These are phyloP conservation scores for Pulveroboletus sp. DNA, from an alignment of 768 basidiomycete species.

Conservation along the genomic window DNA sequence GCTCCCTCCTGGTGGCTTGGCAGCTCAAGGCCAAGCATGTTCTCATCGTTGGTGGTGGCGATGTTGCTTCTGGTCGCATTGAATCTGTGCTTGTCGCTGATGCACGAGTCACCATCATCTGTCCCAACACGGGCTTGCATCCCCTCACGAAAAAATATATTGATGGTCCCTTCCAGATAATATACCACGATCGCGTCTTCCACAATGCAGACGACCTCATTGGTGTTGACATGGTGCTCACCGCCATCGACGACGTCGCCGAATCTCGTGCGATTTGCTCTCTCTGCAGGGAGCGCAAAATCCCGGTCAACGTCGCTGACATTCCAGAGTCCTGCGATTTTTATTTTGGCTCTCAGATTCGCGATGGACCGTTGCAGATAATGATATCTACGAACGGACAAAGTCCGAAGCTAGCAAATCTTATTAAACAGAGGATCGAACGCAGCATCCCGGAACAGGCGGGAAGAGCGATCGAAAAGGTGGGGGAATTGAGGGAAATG, in stretches of 20 bases:
- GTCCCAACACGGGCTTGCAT: constrained; percentile 64
- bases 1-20: constrained; percentile 89
- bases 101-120: constrained; percentile 72
- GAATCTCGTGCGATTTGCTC: constrained; percentile 68
- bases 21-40: constrained; percentile 81
- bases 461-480: constrained; percentile 72
- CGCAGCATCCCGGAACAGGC: constrained; percentile 62
- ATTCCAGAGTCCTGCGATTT: constrained; percentile 96
- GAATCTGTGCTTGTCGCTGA: constrained; percentile 80
- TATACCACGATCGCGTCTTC: constrained; percentile 69
- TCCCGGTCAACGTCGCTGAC: constrained; percentile 96
- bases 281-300: constrained; percentile 58
- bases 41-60: constrained; percentile 91
- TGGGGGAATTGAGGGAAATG: constrained; percentile 67
- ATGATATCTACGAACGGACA: constrained; percentile 96
- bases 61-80: constrained; percentile 84
- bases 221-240: constrained; percentile 81
- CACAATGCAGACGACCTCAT: constrained; percentile 59
- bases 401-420: constrained; percentile 84
- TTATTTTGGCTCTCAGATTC: constrained; percentile 93
- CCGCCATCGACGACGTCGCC: constrained; percentile 82
- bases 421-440: constrained; percentile 70
- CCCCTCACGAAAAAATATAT: constrained; percentile 53
- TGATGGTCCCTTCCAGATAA: constrained; percentile 43
- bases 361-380: constrained; percentile 86